Conservation (phyloP, 257 asterid species). For the Ehretia macrophylla region DNA sequence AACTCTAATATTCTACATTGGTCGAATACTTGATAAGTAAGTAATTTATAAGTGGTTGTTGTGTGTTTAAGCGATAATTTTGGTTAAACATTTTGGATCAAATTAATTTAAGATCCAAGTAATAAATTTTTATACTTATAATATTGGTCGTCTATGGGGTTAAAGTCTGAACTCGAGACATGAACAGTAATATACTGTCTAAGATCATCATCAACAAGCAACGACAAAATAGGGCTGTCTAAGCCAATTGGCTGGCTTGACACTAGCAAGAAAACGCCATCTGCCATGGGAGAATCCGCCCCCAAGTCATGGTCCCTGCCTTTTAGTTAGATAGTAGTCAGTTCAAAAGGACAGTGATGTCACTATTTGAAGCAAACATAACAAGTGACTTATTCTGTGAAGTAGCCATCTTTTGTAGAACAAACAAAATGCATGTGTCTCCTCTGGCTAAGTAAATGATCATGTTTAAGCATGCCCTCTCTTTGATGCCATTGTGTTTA, state of each 20-base stretch:
- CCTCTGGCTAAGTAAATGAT: background rate
- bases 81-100: no score
- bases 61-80: no score
- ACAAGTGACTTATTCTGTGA: slow-evolving; percentile 35
- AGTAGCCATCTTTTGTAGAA: slow-evolving; percentile 29
- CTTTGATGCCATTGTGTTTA: background rate
- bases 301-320: slow-evolving; percentile 11
- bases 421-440: slow-evolving; percentile 34
- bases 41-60: no score
- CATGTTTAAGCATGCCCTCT: background rate
- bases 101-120: no score
- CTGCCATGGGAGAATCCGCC: slow-evolving; percentile 9
- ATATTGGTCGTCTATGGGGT: no score
- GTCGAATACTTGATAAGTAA: no score
- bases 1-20: no score
- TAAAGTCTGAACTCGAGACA: no score
- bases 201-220: slow-evolving; percentile 2
- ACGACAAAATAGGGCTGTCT: slow-evolving; percentile 29
- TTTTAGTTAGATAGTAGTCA: slow-evolving; percentile 33
- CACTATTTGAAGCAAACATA: slow-evolving; percentile 33
- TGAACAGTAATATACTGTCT: no score
- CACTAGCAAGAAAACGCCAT: slow-evolving; percentile 16
- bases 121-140: no score
- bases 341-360: slow-evolving; percentile 32
- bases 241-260: slow-evolving; percentile 16